Percentiles rank a stretch among this genome's conserved stretches.
Evolutionary conservation across 176 grass and related monocot species (phyloP).

Genomic region (Oryza australiensis): DNA sequence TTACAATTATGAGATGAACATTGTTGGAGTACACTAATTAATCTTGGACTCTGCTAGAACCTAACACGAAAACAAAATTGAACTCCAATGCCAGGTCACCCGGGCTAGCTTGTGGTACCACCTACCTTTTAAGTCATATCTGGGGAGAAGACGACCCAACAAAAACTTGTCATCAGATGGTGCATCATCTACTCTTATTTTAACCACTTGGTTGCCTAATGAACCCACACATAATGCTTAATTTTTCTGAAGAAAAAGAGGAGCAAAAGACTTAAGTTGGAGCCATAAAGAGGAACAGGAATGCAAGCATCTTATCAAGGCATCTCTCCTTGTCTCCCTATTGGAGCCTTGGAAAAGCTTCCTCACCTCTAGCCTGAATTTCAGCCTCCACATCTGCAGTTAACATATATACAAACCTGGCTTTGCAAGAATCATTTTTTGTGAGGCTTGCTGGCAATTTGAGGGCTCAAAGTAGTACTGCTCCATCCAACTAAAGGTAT

Average conservation of each 20-base stretch:
- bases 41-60: background rate
- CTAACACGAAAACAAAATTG: constrained; percentile 16
- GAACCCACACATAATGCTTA: background rate
- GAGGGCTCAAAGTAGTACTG: constrained; percentile 4
- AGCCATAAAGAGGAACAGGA: constrained; percentile 31
- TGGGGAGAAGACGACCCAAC: background rate
- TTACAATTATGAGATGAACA: background rate
- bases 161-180: background rate
- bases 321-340: constrained; percentile 32
- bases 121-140: background rate
- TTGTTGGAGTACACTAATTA: background rate
- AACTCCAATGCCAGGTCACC: constrained; percentile 4
- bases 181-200: background rate
- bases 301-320: constrained; percentile 36
- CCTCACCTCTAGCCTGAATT: background rate
- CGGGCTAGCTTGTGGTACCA: background rate
- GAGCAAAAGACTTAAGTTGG: background rate
- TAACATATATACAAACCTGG: background rate
- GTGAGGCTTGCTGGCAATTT: background rate
- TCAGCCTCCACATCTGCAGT: background rate
- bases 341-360: constrained; percentile 37
- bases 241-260: background rate
- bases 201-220: background rate
- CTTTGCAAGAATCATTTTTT: constrained; percentile 2
- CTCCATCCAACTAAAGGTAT: constrained; percentile 23